Evolutionary conservation across 2,329 filamentous ascomycete genomes (phyloP), one percentile per base, ranked within the genome.

Genomic region (Colletotrichum theobromicola): DNA sequence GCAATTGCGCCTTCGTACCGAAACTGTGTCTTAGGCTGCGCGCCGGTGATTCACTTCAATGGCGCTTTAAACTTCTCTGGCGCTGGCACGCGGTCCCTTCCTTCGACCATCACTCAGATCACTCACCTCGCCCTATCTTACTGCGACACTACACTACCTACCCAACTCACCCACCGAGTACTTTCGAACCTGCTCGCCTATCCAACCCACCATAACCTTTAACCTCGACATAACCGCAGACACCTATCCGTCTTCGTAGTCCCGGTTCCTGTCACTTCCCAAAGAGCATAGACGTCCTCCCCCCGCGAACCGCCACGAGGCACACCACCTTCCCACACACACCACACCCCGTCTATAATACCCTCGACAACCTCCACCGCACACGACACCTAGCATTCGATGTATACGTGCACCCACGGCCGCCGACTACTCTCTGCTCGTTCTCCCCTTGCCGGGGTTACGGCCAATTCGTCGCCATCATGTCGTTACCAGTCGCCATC

Each of bases 401-500:
- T 75, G 73, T 75, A 58, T 69, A 60, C 35, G 42, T 64, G 70
- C 34, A 69, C 55, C 53, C 16, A 64, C 26, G 46, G 67, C 55
- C 63, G 24, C 62, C 66, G 42, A 67, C 35, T 32, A 72, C 61
- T 24, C 12, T 57, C 55, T 15, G 71, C 35, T 69, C 63, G 30
- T 50, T 69, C 12, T 55, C 46, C 71, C 74, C 66, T 35, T 35
- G 66, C 70, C 58, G 67, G 67, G 64, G 72, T 72, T 60, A 64
- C 68, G 68, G 65, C 75, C 68, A 64, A 66, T 30, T n/a, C 70
- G 16, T 46, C 55, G 72, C 30, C 80, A 86, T 86, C 80, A 86
- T 87, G 85, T 86, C 85, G 76, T 82, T 92, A 76, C 85, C 86
- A 72, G 87, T 90, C 75, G 91, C 91, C 79, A 86, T 95, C 35